Conservation (phyloP, 2,329 filamentous ascomycete genomes). For the Mycosphaerella sp. region DNA sequence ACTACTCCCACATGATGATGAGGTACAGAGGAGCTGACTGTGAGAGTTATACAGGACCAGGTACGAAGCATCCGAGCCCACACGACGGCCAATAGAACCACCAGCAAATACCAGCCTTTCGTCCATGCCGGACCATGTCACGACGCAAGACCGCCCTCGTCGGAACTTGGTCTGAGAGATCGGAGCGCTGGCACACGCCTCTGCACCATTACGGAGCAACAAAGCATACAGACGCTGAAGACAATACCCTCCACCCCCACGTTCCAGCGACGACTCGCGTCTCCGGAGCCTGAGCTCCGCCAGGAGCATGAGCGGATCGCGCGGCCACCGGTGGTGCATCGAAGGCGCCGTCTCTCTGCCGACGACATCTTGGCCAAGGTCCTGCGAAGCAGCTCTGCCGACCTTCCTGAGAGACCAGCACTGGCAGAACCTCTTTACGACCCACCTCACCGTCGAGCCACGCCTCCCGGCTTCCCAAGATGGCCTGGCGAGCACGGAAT, state of each 20-base stretch:
- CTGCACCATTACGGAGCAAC: slow-evolving; percentile 42
- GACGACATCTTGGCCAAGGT: slow-evolving; percentile 13
- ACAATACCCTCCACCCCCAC: slow-evolving; percentile 31
- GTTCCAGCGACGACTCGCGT: slow-evolving; percentile 14
- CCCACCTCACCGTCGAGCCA: slow-evolving; percentile 24
- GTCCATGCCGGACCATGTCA: slow-evolving; percentile 20
- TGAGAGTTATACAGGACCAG: not conserved
- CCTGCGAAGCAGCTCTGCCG: not conserved
- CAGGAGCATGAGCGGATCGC: not conserved
- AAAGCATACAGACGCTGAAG: slow-evolving; percentile 38
- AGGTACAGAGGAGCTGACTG: not conserved
- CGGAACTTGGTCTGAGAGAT: slow-evolving; percentile 14
- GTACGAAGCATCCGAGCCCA: not conserved
- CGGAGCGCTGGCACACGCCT: slow-evolving; percentile 35
- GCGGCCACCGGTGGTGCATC: not conserved
- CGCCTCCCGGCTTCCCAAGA: slow-evolving; percentile 28
- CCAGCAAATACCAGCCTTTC: slow-evolving; percentile 25
- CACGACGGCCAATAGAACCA: slow-evolving; percentile 21
- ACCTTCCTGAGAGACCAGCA: slow-evolving; percentile 2
- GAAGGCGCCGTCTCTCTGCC: slow-evolving; percentile 22
- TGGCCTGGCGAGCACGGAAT: slow-evolving; percentile 24
- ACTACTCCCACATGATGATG: too few species aligned
- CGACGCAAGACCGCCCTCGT: not conserved
- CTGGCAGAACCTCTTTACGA: slow-evolving; percentile 21
- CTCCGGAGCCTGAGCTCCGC: not conserved